These are phyloP conservation scores for Tephrocybe sp. DNA, from an alignment of 768 basidiomycete species.

Conservation along the genomic window DNA sequence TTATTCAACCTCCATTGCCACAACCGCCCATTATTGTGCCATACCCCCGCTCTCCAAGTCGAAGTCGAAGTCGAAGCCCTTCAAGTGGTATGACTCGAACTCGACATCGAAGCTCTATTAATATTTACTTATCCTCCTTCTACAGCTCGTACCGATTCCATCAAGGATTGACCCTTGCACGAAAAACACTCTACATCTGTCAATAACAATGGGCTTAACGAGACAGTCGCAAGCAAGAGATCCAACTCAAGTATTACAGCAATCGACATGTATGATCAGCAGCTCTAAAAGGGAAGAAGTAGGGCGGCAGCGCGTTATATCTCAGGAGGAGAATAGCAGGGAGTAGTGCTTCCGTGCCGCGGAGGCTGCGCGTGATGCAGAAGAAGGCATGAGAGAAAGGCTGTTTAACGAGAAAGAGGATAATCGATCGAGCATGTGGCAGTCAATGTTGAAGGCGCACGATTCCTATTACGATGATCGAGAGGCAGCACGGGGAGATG, in stretches of 20 bases:
- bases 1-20: background rate
- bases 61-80: too few species aligned
- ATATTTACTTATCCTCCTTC: too few species aligned
- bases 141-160: too few species aligned
- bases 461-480: background rate
- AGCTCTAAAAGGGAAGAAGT: background rate
- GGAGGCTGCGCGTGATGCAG: background rate
- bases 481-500: background rate
- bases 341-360: slow-evolving; percentile 1
- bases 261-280: background rate
- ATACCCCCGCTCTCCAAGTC: too few species aligned
- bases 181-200: too few species aligned
- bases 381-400: background rate
- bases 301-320: background rate
- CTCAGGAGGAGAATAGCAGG: background rate
- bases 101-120: too few species aligned
- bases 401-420: background rate
- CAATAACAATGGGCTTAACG: too few species aligned
- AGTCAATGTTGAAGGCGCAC: background rate
- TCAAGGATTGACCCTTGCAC: too few species aligned
- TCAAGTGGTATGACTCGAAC: too few species aligned
- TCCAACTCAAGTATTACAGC: background rate
- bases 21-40: too few species aligned
- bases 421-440: background rate
- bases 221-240: background rate